Base-by-base conservation (phyloP, 495 filamentous ascomycete species). In the Aspergillus hancockii region DNA sequence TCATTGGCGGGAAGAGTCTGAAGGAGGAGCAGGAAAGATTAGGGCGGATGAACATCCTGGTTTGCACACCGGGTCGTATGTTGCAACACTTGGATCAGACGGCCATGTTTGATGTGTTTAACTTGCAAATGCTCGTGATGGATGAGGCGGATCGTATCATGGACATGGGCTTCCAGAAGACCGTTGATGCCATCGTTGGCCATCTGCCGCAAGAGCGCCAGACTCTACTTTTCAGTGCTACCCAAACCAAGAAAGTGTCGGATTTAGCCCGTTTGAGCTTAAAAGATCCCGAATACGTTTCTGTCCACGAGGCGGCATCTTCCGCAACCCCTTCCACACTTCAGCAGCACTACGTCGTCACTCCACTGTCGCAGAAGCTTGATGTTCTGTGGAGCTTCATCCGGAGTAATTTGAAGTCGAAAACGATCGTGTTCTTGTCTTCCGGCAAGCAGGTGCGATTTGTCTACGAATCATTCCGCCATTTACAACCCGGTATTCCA, bases 141-240 rank as follows among this genome's bases (percentile, higher is more conserved):
- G 94, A 99, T 65, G 94, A 99, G 68, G 94, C 94, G 4, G 94
- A 99, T 68, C 84, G 94, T 31, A 97, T 98, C 63, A 83, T 99
- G 81, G 94, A 99, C 70, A 95, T 97, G 92, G 94, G 94, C 12
- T 99, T 99, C 70, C 90, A 96, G 71, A 79, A 82, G 14, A 89
- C 90, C 0, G 85, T 99, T 14, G 94, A 99, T 72, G 94, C 94
- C 4, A 93, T 99, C 41, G 74, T 99, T 32, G 91, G 94, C 53
- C 93, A 97, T 72, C 81, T 99, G 0, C 94, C 94, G 2, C 88
- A 87, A 64, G 78, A 85, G 40, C 82, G 95, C 56, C 94, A 99
- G 75, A 98, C 94, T 0, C 78, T 99, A 62, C 81, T 99, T 0
- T 99, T 98, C 78, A 93, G 89, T 70, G 94, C 94, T 2, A 99